Evolutionary conservation across 2,329 filamentous ascomycete species (phyloP), one percentile per base, ranked within the genome.

Genomic region (Scleromitrula shiraiana): DNA sequence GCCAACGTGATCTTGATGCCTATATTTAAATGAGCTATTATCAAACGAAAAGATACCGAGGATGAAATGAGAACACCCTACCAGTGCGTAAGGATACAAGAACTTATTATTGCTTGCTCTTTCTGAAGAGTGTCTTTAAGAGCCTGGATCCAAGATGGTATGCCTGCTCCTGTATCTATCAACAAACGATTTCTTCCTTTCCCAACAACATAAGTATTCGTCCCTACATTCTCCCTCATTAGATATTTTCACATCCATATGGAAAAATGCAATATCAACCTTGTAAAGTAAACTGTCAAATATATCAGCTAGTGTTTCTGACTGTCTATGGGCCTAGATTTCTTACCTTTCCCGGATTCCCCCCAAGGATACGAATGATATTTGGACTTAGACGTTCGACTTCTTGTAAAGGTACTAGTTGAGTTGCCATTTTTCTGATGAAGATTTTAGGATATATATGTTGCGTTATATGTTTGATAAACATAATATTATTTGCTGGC

Each of bases 131-230:
- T 78, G 4, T 72, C 68, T 54, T 77, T 76, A 29, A 98, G 68
- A 0, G 78, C 75, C 0, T 73, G 65, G 35, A 80, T 73, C 91
- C 91, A 98, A 27, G 77, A 73, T 2, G 82, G 77, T 50, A 53
- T 56, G 73, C 77, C 93, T 66, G 95, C 84, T 41, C 86, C 93
- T 0, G 90, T 95, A 68, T 98, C 93, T 61, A 98, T 80, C 19
- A 98, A 77, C 50, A 97, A 74, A 8, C 93, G 82, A 6, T 70
- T 68, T 5, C 70, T 64, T 3, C 90, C 91, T 6, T 77, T 82
- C 50, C 93, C 93, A 50, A 98, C 62, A 15, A 98, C 76, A 65
- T 98, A 98, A 27, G 93, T 98, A 66, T 98, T 98, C 57, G 93
- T 96, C 53, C 89, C 83, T 67, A 84, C 78, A 9, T 84, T 68